Evolutionary conservation across 2,329 filamentous ascomycete species (phyloP).

Genomic region (Monilinia fructigena): DNA sequence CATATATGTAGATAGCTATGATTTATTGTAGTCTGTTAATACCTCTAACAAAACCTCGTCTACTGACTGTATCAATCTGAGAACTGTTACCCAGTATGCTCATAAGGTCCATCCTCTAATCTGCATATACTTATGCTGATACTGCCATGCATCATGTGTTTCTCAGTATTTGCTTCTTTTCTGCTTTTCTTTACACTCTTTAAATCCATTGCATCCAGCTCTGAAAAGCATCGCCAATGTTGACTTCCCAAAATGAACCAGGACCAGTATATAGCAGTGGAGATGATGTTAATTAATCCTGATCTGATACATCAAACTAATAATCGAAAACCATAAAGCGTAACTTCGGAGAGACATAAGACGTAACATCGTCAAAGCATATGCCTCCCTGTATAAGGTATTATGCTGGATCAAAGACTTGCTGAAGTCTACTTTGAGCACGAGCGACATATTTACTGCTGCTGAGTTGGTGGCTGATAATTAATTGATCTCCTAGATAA

Average conservation of each 20-base stretch:
- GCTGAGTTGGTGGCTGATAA: conserved; percentile 32
- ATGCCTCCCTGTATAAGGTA: conserved; percentile 29
- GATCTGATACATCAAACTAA: conserved; percentile 38
- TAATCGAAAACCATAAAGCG: conserved; percentile 31
- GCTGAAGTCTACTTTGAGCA: conserved; percentile 30
- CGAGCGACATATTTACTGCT: conserved; percentile 29
- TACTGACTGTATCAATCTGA: conserved; percentile 2
- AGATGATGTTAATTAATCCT: conserved; percentile 36
- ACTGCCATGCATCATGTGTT: conserved; percentile 3
- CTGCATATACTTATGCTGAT: conserved; percentile 7
- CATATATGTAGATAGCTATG: not conserved
- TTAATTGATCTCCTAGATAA: conserved; percentile 38
- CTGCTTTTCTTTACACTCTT: not conserved
- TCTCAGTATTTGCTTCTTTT: conserved; percentile 4
- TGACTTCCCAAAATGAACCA: conserved; percentile 20
- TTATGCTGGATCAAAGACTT: conserved; percentile 34
- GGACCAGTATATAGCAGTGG: conserved; percentile 24
- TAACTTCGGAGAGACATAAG: conserved; percentile 38
- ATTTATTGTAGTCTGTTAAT: conserved; percentile 6
- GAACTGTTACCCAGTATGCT: not conserved
- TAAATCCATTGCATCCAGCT: conserved; percentile 10
- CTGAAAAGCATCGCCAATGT: conserved; percentile 13
- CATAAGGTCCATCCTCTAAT: not conserved
- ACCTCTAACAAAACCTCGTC: not conserved
- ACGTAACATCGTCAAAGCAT: conserved; percentile 41